Percentiles rank a stretch among this genome's conserved stretches.
Evolutionary conservation across 768 basidiomycete genomes (phyloP).

Genomic region (Nidularia sp.): DNA sequence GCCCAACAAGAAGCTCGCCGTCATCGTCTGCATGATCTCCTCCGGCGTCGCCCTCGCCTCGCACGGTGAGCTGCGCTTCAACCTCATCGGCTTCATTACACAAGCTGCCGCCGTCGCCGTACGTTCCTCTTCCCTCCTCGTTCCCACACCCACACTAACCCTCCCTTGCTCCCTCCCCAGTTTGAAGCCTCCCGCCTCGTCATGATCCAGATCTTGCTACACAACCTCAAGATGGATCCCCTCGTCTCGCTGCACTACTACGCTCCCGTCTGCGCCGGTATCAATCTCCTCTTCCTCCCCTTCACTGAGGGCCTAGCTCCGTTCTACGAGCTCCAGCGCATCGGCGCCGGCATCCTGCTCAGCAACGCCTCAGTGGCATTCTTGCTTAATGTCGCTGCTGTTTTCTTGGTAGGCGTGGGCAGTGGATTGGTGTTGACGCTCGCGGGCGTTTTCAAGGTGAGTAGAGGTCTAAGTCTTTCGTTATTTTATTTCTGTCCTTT

Average conservation of each 20-base stretch:
- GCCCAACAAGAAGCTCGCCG: slow-evolving; percentile 71
- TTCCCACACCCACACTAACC: background rate
- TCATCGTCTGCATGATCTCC: slow-evolving; percentile 91
- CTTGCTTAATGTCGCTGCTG: slow-evolving; percentile 87
- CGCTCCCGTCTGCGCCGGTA: slow-evolving; percentile 88
- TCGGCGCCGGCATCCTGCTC: slow-evolving; percentile 70
- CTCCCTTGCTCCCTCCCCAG: slow-evolving; percentile 23
- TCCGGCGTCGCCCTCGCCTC: slow-evolving; percentile 86
- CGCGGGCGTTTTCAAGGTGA: slow-evolving; percentile 89
- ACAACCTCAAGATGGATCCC: slow-evolving; percentile 97
- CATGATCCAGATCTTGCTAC: slow-evolving; percentile 92
- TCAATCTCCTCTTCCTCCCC: slow-evolving; percentile 83
- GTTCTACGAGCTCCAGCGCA: slow-evolving; percentile 62
- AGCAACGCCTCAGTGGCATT: slow-evolving; percentile 88
- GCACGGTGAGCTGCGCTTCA: slow-evolving; percentile 83
- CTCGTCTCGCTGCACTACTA: slow-evolving; percentile 95
- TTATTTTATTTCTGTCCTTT: background rate
- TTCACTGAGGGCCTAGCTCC: slow-evolving; percentile 92
- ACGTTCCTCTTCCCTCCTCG: slow-evolving; percentile 22
- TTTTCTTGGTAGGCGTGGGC: slow-evolving; percentile 87
- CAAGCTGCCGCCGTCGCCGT: slow-evolving; percentile 86
- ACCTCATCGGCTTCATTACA: slow-evolving; percentile 80
- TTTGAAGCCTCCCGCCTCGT: slow-evolving; percentile 95
- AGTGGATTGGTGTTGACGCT: slow-evolving; percentile 88
- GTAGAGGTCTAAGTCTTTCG: slow-evolving; percentile 10